phyloP scores from a whole-genome alignment of 2,329 filamentous ascomycete species.

The Cytospora leucostoma region DNA sequence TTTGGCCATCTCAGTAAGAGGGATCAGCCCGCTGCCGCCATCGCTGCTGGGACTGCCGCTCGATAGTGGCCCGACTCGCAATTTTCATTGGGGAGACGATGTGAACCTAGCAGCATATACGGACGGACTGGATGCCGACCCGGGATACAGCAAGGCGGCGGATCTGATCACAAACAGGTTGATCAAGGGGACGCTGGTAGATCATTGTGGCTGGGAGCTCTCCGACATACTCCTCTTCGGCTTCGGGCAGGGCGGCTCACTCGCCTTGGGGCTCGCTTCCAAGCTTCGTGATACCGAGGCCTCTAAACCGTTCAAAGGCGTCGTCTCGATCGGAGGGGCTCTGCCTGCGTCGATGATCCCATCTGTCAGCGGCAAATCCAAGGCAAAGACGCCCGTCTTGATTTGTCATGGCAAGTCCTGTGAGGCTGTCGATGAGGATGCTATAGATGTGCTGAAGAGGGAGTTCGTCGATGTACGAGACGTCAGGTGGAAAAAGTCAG shows the following conservation, averaged over 20 bases:
- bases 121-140: conserved; percentile 61
- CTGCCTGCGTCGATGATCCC: conserved; percentile 58
- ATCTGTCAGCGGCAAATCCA: conserved; percentile 48
- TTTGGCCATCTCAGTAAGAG: conserved; percentile 72
- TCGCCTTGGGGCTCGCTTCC: conserved; percentile 59
- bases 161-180: conserved; percentile 51
- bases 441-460: conserved; percentile 62
- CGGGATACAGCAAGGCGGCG: conserved; percentile 57
- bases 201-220: conserved; percentile 59
- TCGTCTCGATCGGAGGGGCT: conserved; percentile 52
- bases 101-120: conserved; percentile 52
- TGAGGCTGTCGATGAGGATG: conserved; percentile 56
- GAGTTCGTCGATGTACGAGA: conserved; percentile 68
- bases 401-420: conserved; percentile 57
- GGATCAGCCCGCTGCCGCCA: conserved; percentile 68
- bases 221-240: conserved; percentile 66
- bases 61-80: conserved; percentile 32
- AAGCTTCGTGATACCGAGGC: conserved; percentile 38
- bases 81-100: conserved; percentile 71
- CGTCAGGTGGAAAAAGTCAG: conserved; percentile 68
- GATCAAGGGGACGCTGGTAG: conserved; percentile 53
- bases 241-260: conserved; percentile 67
- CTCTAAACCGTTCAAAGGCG: conserved; percentile 46
- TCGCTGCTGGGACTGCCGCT: conserved; percentile 55
- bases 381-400: conserved; percentile 64